phyloP scores from a whole-genome alignment of 179 eudicot species.

The Beta macrorhiza region DNA sequence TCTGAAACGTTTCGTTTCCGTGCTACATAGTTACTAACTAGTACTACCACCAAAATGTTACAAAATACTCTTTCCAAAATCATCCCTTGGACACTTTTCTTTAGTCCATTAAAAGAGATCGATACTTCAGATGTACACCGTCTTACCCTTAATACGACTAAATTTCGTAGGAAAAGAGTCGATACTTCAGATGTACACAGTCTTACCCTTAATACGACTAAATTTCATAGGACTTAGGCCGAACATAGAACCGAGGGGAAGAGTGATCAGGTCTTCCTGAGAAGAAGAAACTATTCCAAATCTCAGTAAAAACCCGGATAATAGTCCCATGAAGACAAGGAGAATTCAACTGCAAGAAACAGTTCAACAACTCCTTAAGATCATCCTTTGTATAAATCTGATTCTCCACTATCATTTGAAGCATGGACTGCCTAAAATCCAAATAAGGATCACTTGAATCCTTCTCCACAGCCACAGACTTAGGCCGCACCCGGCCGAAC shows the following conservation, averaged over 20 bases:
- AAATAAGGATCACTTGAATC: slow-evolving; percentile 85
- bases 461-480: slow-evolving; percentile 76
- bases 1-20: too few species aligned
- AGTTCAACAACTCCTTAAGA: slow-evolving; percentile 68
- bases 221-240: slow-evolving; percentile 30
- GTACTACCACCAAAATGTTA: too few species aligned
- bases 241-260: slow-evolving; percentile 22
- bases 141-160: too few species aligned
- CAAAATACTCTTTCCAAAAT: neutral
- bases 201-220: slow-evolving; percentile 3
- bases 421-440: slow-evolving; percentile 85
- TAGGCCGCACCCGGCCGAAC: slow-evolving; percentile 32
- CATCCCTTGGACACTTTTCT: too few species aligned
- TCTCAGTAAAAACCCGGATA: slow-evolving; percentile 81
- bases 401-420: slow-evolving; percentile 86
- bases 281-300: slow-evolving; percentile 69
- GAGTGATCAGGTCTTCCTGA: neutral
- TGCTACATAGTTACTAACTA: too few species aligned
- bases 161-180: too few species aligned
- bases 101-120: too few species aligned
- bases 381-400: slow-evolving; percentile 75
- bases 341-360: slow-evolving; percentile 81
- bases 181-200: neutral
- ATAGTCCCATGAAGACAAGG: slow-evolving; percentile 72
- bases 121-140: too few species aligned